Evolutionary conservation across 352 stramenopile species (phyloP), one percentile per base, ranked within the genome.

Genomic region (Globisporangium paroecandrum): DNA sequence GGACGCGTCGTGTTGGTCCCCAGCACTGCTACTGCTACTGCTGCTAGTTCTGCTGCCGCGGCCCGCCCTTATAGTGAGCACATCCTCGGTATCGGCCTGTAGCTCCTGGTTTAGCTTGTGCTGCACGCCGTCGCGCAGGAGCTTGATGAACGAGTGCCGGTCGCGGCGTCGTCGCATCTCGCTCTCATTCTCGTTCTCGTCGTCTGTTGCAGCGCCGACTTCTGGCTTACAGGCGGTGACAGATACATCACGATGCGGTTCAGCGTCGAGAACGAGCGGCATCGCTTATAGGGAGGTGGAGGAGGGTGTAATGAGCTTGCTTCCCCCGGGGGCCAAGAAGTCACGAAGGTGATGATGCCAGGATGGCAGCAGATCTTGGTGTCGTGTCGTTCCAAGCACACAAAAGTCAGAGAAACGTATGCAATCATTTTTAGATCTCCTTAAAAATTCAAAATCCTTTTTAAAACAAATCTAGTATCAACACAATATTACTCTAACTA

Each of bases 41-140:
- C 5, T 51, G 36, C 10, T 53, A 3, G 6, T 51, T 8, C 13
- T 47, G 34, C 38, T 8, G 36, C 34, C 58, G 15, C 51, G 46
- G 15, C 10, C 15, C 22, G 18, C 15, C 22, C 18, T n/a, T 13
- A 13, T 7, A 8, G 29, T 8, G n/a, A 25, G 46, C 36, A 70
- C 56, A 13, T 66, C 43, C 13, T 46, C 20, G 66, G 68, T 47
- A 70, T 60, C 20, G 57, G 68, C 58, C 8, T 58, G 66, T 18
- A 73, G 68, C 46, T 78, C 46, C 62, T 76, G 43, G 20, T 22
- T 61, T 38, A 90, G 63, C 58, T 90, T 89, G 69, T 72, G 66
- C 53, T 83, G 80, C 41, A 93, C 81, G 24, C 86, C 86, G 25
- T 79, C 66, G 15, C 86, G 81, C 62, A 94, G 76, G 24, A 94